These are phyloP conservation scores for Penicillium samsonianum DNA, from an alignment of 495 filamentous ascomycete species.

Conservation along the genomic window DNA sequence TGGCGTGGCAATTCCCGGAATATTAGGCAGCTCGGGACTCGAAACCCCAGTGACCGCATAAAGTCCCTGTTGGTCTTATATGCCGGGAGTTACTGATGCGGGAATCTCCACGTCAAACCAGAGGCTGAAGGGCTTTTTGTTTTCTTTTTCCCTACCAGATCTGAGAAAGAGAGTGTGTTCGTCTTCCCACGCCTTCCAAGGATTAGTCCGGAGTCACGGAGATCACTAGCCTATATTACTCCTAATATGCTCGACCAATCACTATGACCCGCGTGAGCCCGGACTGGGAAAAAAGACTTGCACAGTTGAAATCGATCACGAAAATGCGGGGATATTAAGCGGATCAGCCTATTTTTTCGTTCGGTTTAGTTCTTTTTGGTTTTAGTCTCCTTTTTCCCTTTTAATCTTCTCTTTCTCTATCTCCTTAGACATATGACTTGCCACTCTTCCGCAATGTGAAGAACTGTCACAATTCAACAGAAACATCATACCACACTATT, in stretches of 20 bases:
- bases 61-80: conserved; percentile 11
- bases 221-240: background rate
- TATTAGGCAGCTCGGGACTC: conserved; percentile 12
- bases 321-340: conserved; percentile 32
- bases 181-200: background rate
- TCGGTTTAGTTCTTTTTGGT: conserved; percentile 16
- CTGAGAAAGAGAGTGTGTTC: background rate
- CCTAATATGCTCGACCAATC: background rate
- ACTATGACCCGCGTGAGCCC: background rate
- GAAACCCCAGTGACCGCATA: background rate
- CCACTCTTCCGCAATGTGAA: conserved; percentile 6
- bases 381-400: conserved; percentile 9
- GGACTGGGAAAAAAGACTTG: background rate
- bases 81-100: conserved; percentile 18
- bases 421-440: conserved; percentile 1
- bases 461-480: background rate
- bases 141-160: background rate
- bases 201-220: background rate
- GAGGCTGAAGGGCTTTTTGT: background rate
- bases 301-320: background rate
- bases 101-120: background rate
- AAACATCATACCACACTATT: conserved; percentile 12
- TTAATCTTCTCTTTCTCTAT: background rate
- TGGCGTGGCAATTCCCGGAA: conserved; percentile 21
- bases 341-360: conserved; percentile 25